Evolutionary conservation across 1,284 basidiomycete species (phyloP).

Genomic region (Leccinum angustisporum): DNA sequence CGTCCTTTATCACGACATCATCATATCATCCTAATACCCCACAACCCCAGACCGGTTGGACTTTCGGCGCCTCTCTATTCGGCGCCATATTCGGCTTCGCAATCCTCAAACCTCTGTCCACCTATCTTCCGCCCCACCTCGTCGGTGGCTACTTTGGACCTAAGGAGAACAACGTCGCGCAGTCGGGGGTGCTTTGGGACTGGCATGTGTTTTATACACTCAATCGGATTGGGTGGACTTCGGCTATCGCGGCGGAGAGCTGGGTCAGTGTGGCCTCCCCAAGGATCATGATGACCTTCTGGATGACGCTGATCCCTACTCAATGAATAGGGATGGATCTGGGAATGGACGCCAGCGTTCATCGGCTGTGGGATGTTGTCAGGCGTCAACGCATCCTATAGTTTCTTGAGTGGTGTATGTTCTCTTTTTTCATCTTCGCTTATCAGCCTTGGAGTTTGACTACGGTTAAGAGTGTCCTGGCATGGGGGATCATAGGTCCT

Average conservation of each 20-base stretch:
- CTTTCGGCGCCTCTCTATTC: slow-evolving; percentile 66
- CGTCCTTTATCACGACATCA: not conserved
- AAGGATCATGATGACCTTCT: not conserved
- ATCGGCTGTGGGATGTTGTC: slow-evolving; percentile 67
- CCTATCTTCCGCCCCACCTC: slow-evolving; percentile 46
- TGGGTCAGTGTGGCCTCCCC: slow-evolving; percentile 6
- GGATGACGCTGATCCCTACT: slow-evolving; percentile 3
- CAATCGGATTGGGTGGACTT: slow-evolving; percentile 55
- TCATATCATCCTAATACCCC: not conserved
- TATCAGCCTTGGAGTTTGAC: not conserved
- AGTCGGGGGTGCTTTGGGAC: slow-evolving; percentile 23
- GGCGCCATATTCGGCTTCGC: slow-evolving; percentile 47
- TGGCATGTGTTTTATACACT: slow-evolving; percentile 6
- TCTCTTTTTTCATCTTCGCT: not conserved
- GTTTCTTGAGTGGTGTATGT: slow-evolving; percentile 48
- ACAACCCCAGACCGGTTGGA: slow-evolving; percentile 53
- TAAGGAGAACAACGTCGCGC: slow-evolving; percentile 52
- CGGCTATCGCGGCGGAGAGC: slow-evolving; percentile 56
- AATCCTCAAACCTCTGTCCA: slow-evolving; percentile 61
- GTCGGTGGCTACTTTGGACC: slow-evolving; percentile 69
- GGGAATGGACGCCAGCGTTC: slow-evolving; percentile 55
- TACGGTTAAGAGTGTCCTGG: slow-evolving; percentile 54
- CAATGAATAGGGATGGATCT: slow-evolving; percentile 37
- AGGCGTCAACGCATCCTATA: slow-evolving; percentile 65
- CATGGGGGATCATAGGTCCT: slow-evolving; percentile 68